A percentile compares a stretch with the other conserved stretches of the same genome.
Evolutionary conservation across 306 rosid genomes (phyloP).

Genomic region (Benincasa hispida): DNA sequence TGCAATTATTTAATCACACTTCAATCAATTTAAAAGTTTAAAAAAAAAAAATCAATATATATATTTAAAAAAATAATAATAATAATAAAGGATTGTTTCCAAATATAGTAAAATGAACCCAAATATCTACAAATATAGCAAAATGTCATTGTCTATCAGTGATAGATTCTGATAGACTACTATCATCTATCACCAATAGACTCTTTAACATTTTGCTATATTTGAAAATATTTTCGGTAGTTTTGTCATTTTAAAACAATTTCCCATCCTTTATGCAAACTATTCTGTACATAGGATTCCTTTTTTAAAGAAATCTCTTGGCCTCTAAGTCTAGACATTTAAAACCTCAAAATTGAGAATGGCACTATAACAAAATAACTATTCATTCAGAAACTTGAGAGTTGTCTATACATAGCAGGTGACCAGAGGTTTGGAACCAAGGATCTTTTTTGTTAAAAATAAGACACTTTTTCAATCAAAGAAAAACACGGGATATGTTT

Average conservation of each 20-base stretch:
- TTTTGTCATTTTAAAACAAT: too few species aligned
- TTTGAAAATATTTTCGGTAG: too few species aligned
- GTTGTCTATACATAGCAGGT: neutral
- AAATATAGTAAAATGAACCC: too few species aligned
- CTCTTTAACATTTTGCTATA: too few species aligned
- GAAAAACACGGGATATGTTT: neutral
- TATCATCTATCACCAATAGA: too few species aligned
- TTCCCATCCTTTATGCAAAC: neutral
- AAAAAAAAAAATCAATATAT: neutral
- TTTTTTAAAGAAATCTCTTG: neutral
- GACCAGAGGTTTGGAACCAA: neutral
- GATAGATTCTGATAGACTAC: too few species aligned
- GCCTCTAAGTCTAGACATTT: neutral
- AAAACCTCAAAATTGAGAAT: neutral
- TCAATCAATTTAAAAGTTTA: constrained; percentile 11
- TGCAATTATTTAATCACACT: constrained; percentile 33
- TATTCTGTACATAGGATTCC: neutral
- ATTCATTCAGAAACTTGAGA: neutral
- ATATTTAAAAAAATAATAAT: too few species aligned
- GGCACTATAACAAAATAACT: neutral
- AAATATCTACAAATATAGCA: too few species aligned
- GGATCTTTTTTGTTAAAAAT: neutral
- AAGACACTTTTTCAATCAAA: neutral
- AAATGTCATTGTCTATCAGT: too few species aligned
- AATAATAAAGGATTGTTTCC: too few species aligned